Conservation (phyloP, 441 rosid species). For the Macaranga tanarius region DNA sequence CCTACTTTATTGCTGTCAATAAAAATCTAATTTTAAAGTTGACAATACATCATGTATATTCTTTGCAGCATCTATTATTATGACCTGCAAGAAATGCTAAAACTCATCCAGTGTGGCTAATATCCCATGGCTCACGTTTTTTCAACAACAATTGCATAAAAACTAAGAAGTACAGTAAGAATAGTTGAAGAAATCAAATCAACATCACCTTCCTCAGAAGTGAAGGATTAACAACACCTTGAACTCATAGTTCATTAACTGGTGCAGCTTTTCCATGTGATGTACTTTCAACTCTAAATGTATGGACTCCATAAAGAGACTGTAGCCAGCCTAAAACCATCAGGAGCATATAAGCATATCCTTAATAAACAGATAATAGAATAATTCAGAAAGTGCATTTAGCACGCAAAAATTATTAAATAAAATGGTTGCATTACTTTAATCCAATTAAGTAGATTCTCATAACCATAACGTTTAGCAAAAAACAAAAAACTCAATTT, state of each 20-base stretch:
- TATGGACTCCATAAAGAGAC: slow-evolving; percentile 58
- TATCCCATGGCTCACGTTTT: slow-evolving; percentile 2
- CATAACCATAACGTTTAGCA: not conserved
- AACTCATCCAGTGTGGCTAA: not conserved
- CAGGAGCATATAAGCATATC: slow-evolving; percentile 10
- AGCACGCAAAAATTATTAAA: not conserved
- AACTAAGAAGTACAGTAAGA: not conserved
- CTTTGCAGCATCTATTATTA: slow-evolving; percentile 63
- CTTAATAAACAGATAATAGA: not conserved
- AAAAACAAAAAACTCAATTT: not conserved
- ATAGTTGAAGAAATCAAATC: slow-evolving; percentile 10
- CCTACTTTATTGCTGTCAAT: too few relatives aligned
- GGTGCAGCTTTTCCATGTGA: slow-evolving; percentile 59
- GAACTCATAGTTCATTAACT: slow-evolving; percentile 66
- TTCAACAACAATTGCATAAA: not conserved
- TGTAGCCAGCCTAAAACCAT: slow-evolving; percentile 58
- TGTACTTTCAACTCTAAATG: slow-evolving; percentile 64
- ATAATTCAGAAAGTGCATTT: not conserved
- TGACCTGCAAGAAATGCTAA: slow-evolving; percentile 40
- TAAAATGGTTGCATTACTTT: not conserved
- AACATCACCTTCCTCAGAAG: slow-evolving; percentile 51
- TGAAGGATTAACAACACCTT: slow-evolving; percentile 59
- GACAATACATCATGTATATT: slow-evolving; percentile 42
- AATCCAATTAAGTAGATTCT: not conserved
- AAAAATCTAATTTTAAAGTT: too few relatives aligned